A percentile compares a stretch with the other conserved stretches of the same genome.
Evolutionary conservation across 352 stramenopile genomes (phyloP).

Genomic region (Phytophthora constricta): DNA sequence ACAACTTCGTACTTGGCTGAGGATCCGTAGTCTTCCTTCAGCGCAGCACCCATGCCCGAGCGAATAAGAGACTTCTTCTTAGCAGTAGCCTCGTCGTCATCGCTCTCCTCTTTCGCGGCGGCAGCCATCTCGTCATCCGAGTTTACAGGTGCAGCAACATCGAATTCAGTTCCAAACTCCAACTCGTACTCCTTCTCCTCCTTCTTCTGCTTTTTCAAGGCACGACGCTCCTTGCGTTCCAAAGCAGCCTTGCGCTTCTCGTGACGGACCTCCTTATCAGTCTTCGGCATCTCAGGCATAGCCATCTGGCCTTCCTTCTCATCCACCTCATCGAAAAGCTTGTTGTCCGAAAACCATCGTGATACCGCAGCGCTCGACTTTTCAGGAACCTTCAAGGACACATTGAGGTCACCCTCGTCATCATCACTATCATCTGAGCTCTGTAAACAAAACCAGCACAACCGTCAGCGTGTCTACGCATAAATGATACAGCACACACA

Average conservation of each 20-base stretch:
- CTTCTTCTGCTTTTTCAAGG: constrained; percentile 79
- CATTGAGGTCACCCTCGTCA: constrained; percentile 67
- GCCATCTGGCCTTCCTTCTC: constrained; percentile 50
- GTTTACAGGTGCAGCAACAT: constrained; percentile 50
- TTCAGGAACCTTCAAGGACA: constrained; percentile 80
- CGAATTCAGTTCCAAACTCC: constrained; percentile 78
- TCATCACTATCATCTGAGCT: constrained; percentile 84
- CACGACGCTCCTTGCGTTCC: constrained; percentile 90
- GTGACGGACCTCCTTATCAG: constrained; percentile 98
- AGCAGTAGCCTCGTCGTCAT: constrained; percentile 60
- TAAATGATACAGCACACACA: constrained; percentile 1
- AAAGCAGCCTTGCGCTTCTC: constrained; percentile 96
- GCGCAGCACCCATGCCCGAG: constrained; percentile 79
- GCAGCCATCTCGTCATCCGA: constrained; percentile 57
- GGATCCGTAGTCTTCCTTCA: constrained; percentile 35
- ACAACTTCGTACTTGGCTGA: constrained; percentile 57
- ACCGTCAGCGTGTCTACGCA: neutral
- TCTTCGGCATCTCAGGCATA: constrained; percentile 95
- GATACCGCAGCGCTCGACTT: constrained; percentile 78
- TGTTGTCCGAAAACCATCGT: constrained; percentile 88
- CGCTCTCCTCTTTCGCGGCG: constrained; percentile 48
- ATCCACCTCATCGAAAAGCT: constrained; percentile 80
- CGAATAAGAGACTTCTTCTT: constrained; percentile 88
- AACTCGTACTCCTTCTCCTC: constrained; percentile 87
- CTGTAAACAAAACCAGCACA: constrained; percentile 42